phyloP scores from a whole-genome alignment of 192 early-diverging fungal genomes.

The Coemansia sp. region DNA sequence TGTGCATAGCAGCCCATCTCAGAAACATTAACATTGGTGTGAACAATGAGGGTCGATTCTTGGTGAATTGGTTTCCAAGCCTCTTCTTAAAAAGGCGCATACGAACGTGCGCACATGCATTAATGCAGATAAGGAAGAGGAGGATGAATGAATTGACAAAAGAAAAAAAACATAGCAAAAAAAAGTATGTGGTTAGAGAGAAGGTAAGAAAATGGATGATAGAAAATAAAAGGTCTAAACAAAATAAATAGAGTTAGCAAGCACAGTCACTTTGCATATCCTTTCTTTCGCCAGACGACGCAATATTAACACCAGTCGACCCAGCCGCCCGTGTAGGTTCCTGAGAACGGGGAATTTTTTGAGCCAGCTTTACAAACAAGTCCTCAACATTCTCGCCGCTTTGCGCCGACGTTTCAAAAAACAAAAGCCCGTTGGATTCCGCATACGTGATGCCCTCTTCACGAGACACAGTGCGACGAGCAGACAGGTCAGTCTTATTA shows the following conservation, averaged over 20 bases:
- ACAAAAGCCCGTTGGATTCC: conserved; percentile 71
- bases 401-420: conserved; percentile 88
- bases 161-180: conserved; percentile 4
- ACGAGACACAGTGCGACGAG: conserved; percentile 63
- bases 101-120: too few relatives aligned
- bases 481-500: conserved; percentile 90
- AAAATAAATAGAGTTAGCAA: conserved; percentile 23
- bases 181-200: neutral
- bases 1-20: too few relatives aligned
- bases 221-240: too few relatives aligned
- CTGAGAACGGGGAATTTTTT: conserved; percentile 59
- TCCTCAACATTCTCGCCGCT: conserved; percentile 75
- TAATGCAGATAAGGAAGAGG: too few relatives aligned
- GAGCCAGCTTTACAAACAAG: conserved; percentile 87
- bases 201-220: too few relatives aligned
- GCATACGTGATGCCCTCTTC: conserved; percentile 80
- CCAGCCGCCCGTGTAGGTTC: conserved; percentile 5
- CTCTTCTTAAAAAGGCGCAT: too few relatives aligned
- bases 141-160: neutral
- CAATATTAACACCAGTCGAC: conserved; percentile 41
- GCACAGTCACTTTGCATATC: conserved; percentile 30
- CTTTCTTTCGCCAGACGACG: conserved; percentile 12
- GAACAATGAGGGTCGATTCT: too few relatives aligned
- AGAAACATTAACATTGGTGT: too few relatives aligned
- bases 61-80: too few relatives aligned